Percentiles rank a stretch among this genome's conserved stretches.
Conservation (phyloP, 192 early-diverging fungal species). For the Spizellomyces sp. region DNA sequence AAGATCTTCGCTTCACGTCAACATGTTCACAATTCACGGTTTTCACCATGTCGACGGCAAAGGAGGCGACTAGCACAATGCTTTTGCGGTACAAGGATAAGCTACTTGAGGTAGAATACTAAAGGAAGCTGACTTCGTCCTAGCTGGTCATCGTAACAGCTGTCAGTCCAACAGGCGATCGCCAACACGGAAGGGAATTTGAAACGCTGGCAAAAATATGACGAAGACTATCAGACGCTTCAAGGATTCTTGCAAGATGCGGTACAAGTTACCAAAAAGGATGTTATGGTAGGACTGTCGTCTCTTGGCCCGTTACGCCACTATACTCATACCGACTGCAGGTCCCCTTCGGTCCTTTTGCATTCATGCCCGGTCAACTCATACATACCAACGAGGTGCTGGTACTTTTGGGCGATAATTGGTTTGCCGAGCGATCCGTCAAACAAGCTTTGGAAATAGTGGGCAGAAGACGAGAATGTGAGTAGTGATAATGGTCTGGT, state of each 20-base stretch:
- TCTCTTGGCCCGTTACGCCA: conserved; percentile 25
- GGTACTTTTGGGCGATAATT: conserved; percentile 89
- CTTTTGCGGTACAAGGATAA: too few relatives aligned
- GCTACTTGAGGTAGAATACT: too few relatives aligned
- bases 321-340: conserved; percentile 26
- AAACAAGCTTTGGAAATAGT: conserved; percentile 75
- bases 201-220: conserved; percentile 58
- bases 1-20: too few relatives aligned
- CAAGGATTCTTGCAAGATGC: conserved; percentile 47
- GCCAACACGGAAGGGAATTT: conserved; percentile 39
- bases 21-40: too few relatives aligned
- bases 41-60: too few relatives aligned
- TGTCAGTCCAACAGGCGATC: conserved; percentile 25
- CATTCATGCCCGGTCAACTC: conserved; percentile 84
- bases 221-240: conserved; percentile 58
- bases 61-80: too few relatives aligned
- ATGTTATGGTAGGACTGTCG: conserved; percentile 54
- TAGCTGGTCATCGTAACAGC: too few relatives aligned
- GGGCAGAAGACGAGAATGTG: conserved; percentile 68
- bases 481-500: conserved; percentile 9
- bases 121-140: too few relatives aligned
- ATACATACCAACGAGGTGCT: conserved; percentile 93
- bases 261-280: conserved; percentile 48
- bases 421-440: conserved; percentile 82
- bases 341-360: conserved; percentile 83